Conservation (phyloP, 2,329 filamentous ascomycete genomes). For the Alternaria ethzedia region DNA sequence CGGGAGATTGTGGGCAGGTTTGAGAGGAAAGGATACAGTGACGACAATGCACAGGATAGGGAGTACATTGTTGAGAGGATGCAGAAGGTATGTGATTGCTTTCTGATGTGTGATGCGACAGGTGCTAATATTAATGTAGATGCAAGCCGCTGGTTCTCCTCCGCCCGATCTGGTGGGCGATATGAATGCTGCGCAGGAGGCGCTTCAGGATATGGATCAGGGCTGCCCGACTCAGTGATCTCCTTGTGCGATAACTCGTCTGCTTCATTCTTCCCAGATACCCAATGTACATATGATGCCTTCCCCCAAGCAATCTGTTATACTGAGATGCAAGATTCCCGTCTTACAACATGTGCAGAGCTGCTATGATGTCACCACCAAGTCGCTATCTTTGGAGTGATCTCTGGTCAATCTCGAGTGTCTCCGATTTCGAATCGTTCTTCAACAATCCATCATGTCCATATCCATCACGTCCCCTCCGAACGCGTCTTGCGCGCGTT, state of each 20-base stretch:
- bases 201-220: conserved; percentile 60
- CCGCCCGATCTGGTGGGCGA: conserved; percentile 91
- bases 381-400: not conserved
- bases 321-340: not conserved
- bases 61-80: conserved; percentile 97
- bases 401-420: not conserved
- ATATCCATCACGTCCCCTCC: conserved; percentile 47
- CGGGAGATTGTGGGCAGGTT: conserved; percentile 88
- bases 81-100: conserved; percentile 74
- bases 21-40: conserved; percentile 79
- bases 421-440: not conserved
- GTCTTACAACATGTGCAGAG: not conserved
- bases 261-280: conserved; percentile 27
- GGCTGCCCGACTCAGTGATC: conserved; percentile 68
- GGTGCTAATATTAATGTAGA: conserved; percentile 60
- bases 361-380: not conserved
- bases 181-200: conserved; percentile 81
- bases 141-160: conserved; percentile 94
- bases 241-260: conserved; percentile 4
- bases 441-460: conserved; percentile 38
- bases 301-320: not conserved
- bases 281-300: conserved; percentile 22
- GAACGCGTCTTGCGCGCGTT: not conserved
- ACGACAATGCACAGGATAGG: conserved; percentile 79
- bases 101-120: not conserved